These are phyloP conservation scores for Skeletonema costatum DNA, from an alignment of 108 stramenopile genomes.

Conservation along the genomic window DNA sequence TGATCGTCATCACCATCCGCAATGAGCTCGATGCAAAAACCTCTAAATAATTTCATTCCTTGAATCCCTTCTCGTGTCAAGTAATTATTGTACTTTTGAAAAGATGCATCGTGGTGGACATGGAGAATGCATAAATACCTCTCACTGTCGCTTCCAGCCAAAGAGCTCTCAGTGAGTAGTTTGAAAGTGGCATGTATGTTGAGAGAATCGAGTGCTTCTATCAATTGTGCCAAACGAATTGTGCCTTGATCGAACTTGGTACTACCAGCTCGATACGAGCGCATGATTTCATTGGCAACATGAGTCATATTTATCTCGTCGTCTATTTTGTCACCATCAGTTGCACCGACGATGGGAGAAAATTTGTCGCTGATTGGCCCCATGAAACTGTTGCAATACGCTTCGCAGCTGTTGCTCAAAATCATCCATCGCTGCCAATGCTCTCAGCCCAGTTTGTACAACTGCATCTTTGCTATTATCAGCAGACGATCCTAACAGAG, in stretches of 20 bases:
- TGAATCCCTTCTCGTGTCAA: constrained; percentile 18
- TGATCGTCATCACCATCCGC: constrained; percentile 11
- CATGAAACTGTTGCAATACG: constrained; percentile 18
- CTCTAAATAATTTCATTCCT: constrained; percentile 79
- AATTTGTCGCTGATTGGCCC: constrained; percentile 19
- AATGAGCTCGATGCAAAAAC: constrained; percentile 74
- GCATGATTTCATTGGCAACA: constrained; percentile 31
- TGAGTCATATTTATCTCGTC: constrained; percentile 19
- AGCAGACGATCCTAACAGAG: not conserved
- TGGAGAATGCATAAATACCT: constrained; percentile 69
- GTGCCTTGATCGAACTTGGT: constrained; percentile 57
- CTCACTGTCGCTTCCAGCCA: not conserved
- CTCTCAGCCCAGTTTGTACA: constrained; percentile 3
- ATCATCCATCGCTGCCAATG: constrained; percentile 7
- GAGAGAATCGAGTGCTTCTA: constrained; percentile 50
- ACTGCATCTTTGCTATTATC: constrained; percentile 6
- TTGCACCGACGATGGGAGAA: not conserved
- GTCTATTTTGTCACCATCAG: not conserved
- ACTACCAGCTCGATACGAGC: not conserved
- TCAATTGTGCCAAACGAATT: constrained; percentile 59
- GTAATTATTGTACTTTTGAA: constrained; percentile 49
- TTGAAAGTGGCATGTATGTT: constrained; percentile 55
- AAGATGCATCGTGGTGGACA: constrained; percentile 66
- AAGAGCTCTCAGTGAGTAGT: constrained; percentile 38
- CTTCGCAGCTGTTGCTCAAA: constrained; percentile 22